Evolutionary conservation across 1,139 yeast genomes (phyloP), one percentile per base, ranked within the genome.

Genomic region (Cylindricascospora bacillispora): DNA sequence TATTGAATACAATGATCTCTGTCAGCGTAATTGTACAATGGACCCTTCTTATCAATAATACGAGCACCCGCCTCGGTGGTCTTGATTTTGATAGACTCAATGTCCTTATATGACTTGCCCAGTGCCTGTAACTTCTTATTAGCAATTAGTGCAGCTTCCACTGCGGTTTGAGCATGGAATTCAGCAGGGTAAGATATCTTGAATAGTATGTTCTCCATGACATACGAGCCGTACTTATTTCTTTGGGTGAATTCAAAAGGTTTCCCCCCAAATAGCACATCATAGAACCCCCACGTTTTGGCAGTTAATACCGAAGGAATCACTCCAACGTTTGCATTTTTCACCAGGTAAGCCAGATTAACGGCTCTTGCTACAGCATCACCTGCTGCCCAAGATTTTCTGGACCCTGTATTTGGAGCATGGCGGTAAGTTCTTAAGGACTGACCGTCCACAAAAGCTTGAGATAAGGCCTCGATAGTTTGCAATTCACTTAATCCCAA

Each of bases 351-450:
- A 9, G 65, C 73, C 37, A 70, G 47, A 47, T 69, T 67, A 16
- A 70, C 75, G 12, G 75, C 77, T 37, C 75, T 59, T n/a, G 72
- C 59, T 29, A 65, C 65, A 9, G 76, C 76, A 41, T 70, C 76
- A 37, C 76, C 77, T 10, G 77, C 77, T 22, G 77, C 77, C 77
- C 77, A 70, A 1, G 74, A 69, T 54, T 70, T 70, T 46, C 76
- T 61, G 7, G 73, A 64, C 56, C 70, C 70, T 34, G 76, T 70
- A 53, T 70, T 70, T 37, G 77, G 76, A 6, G 75, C 72, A 44
- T 70, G 76, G 43, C 77, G 61, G 45, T 70, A 70, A 15, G 76
- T 70, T 50, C 77, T 61, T 36, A 70, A 52, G 3, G 73, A 47
- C 41, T 67, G 73, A 14, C 76, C 76, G 47, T 70, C 77, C 16